Conservation (phyloP, 2,329 filamentous ascomycete genomes). For the Eutypella sp. region DNA sequence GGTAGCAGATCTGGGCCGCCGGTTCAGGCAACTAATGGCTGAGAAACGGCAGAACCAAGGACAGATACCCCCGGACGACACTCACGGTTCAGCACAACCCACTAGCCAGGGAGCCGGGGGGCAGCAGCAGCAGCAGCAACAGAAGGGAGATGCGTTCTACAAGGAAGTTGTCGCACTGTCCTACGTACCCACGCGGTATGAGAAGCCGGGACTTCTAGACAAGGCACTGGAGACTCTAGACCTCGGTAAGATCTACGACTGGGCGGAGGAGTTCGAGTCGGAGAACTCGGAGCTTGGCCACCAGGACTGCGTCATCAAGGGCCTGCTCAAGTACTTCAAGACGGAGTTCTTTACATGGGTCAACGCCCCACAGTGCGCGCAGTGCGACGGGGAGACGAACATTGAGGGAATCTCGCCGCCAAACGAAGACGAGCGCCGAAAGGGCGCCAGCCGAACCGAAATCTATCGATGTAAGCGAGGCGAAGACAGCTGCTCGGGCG, state of each 20-base stretch:
- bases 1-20: not conserved
- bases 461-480: slow-evolving; percentile 77
- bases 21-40: not conserved
- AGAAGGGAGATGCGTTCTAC: slow-evolving; percentile 1
- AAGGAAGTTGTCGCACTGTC: not conserved
- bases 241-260: not conserved
- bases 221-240: not conserved
- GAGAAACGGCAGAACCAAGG: not conserved
- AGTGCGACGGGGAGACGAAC: slow-evolving; percentile 78
- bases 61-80: not conserved
- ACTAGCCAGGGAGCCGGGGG: not conserved
- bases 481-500: slow-evolving; percentile 53
- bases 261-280: not conserved
- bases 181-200: not conserved
- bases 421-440: slow-evolving; percentile 82
- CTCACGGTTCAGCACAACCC: not conserved
- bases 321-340: slow-evolving; percentile 8
- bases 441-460: slow-evolving; percentile 82
- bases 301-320: slow-evolving; percentile 9
- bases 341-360: slow-evolving; percentile 83
- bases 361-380: slow-evolving; percentile 84
- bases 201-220: not conserved
- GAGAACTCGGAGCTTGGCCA: slow-evolving; percentile 6
- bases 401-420: slow-evolving; percentile 79
- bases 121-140: not conserved